Evolutionary conservation across 768 basidiomycete genomes (phyloP).

Genomic region (Leucocoprinus birnbaumii): DNA sequence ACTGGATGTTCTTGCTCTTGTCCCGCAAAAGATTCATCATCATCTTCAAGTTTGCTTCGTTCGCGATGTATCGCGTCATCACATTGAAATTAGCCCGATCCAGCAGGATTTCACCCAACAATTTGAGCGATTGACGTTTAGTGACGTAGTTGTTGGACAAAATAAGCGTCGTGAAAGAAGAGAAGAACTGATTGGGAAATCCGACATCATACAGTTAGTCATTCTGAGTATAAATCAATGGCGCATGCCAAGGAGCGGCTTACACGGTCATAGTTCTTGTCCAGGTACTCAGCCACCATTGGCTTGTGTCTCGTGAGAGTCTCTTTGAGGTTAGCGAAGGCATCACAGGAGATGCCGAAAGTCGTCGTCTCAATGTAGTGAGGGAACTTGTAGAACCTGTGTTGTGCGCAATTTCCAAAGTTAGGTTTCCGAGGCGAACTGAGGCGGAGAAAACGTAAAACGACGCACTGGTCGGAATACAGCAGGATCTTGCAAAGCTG

Average conservation of each 20-base stretch:
- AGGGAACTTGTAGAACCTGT: constrained; percentile 94
- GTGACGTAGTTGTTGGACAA: constrained; percentile 97
- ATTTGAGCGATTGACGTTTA: constrained; percentile 98
- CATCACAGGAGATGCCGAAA: constrained; percentile 97
- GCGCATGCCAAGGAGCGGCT: constrained; percentile 21
- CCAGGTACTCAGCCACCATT: constrained; percentile 96
- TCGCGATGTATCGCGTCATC: constrained; percentile 97
- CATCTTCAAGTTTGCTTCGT: constrained; percentile 96
- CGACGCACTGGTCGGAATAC: constrained; percentile 87
- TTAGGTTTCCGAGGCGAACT: constrained; percentile 7
- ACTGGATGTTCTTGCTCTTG: constrained; percentile 99
- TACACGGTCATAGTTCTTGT: constrained; percentile 95
- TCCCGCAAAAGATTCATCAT: constrained; percentile 99
- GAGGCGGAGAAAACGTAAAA: constrained; percentile 8
- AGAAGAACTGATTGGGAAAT: constrained; percentile 73
- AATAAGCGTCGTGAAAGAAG: constrained; percentile 89
- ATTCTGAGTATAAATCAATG: constrained; percentile 5
- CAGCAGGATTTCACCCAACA: constrained; percentile 95
- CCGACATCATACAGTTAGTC: constrained; percentile 11
- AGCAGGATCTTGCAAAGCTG: constrained; percentile 86
- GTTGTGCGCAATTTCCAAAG: constrained; percentile 9
- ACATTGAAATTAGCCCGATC: constrained; percentile 98
- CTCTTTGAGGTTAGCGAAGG: constrained; percentile 97
- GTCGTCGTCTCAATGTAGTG: constrained; percentile 97
- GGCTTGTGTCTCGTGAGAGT: constrained; percentile 95